These are phyloP conservation scores for Leccinum ochraceum DNA, from an alignment of 768 basidiomycete species.

Conservation along the genomic window DNA sequence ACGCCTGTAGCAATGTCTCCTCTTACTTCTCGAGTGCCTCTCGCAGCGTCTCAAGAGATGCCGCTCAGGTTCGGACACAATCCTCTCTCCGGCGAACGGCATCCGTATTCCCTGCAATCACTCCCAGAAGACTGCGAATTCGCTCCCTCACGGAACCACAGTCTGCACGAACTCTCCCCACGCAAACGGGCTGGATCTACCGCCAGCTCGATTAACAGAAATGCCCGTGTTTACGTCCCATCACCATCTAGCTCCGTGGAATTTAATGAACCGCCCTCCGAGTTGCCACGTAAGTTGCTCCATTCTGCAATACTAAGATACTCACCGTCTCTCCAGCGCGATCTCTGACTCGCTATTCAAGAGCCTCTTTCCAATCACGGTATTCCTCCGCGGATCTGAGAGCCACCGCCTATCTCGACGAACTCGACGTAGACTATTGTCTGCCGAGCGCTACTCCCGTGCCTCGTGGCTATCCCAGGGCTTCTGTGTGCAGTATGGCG, in stretches of 20 bases:
- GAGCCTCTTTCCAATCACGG: conserved; percentile 34
- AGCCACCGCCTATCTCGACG: conserved; percentile 30
- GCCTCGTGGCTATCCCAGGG: conserved; percentile 24
- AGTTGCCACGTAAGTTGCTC: conserved; percentile 12
- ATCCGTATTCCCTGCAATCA: conserved; percentile 38
- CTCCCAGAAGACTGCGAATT: conserved; percentile 55
- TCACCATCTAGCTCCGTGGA: conserved; percentile 8
- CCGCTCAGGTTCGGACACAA: conserved; percentile 31
- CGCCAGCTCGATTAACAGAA: conserved; percentile 19
- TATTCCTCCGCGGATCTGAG: conserved; percentile 29
- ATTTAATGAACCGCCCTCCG: conserved; percentile 6
- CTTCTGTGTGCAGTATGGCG: conserved; percentile 54
- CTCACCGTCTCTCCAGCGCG: conserved; percentile 18
- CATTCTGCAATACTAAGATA: background rate
- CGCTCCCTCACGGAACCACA: conserved; percentile 19
- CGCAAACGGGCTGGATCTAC: conserved; percentile 23
- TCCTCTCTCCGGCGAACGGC: conserved; percentile 23
- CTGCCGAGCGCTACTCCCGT: conserved; percentile 25
- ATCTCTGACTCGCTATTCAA: conserved; percentile 21
- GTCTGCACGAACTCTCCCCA: conserved; percentile 1
- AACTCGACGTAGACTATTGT: conserved; percentile 32
- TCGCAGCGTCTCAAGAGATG: conserved; percentile 25
- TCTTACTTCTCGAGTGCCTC: conserved; percentile 19
- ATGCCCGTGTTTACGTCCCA: conserved; percentile 20
- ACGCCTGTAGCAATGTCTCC: conserved; percentile 22